These are phyloP conservation scores for Tulasnella sp. DNA, from an alignment of 768 basidiomycete species.

Conservation along the genomic window DNA sequence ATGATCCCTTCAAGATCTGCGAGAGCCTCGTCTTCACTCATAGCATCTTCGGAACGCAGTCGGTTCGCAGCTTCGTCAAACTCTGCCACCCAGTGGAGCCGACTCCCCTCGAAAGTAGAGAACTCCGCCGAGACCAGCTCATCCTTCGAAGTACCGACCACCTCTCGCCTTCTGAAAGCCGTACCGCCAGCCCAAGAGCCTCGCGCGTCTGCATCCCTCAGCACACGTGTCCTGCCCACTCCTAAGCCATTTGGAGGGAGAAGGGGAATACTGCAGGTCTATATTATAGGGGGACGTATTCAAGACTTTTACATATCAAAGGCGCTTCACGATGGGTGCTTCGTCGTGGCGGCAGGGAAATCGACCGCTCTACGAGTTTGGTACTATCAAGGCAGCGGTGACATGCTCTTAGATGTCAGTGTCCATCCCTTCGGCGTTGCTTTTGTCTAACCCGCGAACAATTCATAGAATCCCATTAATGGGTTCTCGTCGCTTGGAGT, in stretches of 20 bases:
- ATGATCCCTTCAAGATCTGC: not conserved
- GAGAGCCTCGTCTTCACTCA: not conserved
- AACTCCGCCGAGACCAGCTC: not conserved
- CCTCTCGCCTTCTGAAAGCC: not conserved
- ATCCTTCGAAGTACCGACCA: not conserved
- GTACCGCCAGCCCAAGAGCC: not conserved
- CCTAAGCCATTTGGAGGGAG: not conserved
- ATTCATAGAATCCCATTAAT: not conserved
- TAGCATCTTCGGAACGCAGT: not conserved
- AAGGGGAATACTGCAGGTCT: not conserved
- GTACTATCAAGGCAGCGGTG: not conserved
- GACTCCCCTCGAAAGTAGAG: too few relatives aligned
- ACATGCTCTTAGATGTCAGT: not conserved
- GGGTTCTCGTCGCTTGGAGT: not conserved
- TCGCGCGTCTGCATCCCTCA: not conserved
- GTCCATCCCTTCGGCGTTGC: not conserved
- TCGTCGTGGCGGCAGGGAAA: not conserved
- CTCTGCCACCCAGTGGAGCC: not conserved
- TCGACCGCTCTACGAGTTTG: not conserved
- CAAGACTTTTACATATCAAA: not conserved
- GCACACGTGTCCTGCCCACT: not conserved
- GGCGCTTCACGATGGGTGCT: not conserved
- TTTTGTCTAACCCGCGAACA: not conserved
- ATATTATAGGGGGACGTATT: not conserved
- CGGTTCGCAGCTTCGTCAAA: not conserved